Base-by-base conservation (phyloP, 169 alveolate genomes). In the Cryptosporidium meleagridis region DNA sequence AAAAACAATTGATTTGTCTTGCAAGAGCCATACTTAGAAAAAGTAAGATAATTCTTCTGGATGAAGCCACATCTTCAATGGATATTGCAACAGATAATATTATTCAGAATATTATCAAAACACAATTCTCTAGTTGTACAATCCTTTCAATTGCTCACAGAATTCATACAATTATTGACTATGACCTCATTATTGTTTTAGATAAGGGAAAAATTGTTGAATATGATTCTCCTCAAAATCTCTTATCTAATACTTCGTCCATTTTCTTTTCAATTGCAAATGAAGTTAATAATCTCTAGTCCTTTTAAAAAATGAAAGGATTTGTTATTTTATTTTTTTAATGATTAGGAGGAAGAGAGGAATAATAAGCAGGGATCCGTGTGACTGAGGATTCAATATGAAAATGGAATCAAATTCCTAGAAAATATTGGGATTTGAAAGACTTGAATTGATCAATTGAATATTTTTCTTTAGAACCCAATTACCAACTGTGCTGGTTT, bases 131-230 rank as follows among this genome's bases (percentile, higher is more conserved):
- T 14, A 91, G 85, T 85, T 92, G 96, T n/a, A 95, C 99, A 31
- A 93, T 96, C 59, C 73, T 97, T 39, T 94, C 97, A 18, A 95
- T 97, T 85, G 99, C 99, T 18, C 99, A 97, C 86, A 93, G 98
- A 85, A 72, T 97, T 14, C 92, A 96, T 69, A 95, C 98, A 6
- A 94, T 97, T 52, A 84, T 94, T n/a, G 97, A 97, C 85, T 91
- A 94, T 31, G 97, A 96, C 71, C 91, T 84, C 69, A 94, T 96
- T 3, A 59, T 96, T 18, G 97, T 96, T 2, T 55, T 96, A 84
- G 95, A 93, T 45, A 91, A 93, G 55, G 98, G 98, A 6, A 75
- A 67, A 37, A 92, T 93, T 2, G 84, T 75, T 29, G 96, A 95
- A 67, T 93, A 67, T 85, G 98, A 93, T 59, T 84, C 91, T 16